phyloP scores from a whole-genome alignment of 495 filamentous ascomycete species.

The Penicillium bovifimosum region DNA sequence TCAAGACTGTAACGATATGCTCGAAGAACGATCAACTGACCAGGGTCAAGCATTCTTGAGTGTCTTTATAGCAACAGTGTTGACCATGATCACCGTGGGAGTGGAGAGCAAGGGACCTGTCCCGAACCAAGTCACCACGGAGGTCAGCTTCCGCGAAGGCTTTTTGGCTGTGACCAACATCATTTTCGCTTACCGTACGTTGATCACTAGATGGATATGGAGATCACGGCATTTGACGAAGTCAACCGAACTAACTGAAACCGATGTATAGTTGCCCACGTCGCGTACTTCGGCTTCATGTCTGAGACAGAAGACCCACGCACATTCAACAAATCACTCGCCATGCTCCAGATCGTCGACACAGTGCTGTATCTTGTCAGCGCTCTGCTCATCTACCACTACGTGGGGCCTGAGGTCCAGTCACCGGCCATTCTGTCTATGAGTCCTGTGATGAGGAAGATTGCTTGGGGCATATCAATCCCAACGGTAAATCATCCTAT shows the following conservation, averaged over 20 bases:
- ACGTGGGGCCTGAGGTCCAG: slow-evolving; percentile 58
- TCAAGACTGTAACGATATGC: background rate
- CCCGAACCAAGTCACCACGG: slow-evolving; percentile 13
- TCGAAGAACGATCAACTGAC: background rate
- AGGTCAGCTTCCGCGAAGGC: slow-evolving; percentile 22
- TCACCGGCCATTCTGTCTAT: slow-evolving; percentile 68
- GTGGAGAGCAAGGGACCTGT: slow-evolving; percentile 29
- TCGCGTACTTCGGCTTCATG: slow-evolving; percentile 72
- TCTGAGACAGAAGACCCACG: slow-evolving; percentile 64
- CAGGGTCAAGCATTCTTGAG: slow-evolving; percentile 47
- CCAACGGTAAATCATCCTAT: slow-evolving; percentile 46
- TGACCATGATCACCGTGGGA: slow-evolving; percentile 64
- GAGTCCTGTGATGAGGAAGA: slow-evolving; percentile 55
- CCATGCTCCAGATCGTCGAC: slow-evolving; percentile 57
- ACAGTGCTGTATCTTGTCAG: slow-evolving; percentile 55
- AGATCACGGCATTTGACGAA: background rate
- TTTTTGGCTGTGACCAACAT: slow-evolving; percentile 34
- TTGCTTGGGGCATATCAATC: slow-evolving; percentile 68
- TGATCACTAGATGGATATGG: background rate
- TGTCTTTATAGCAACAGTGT: slow-evolving; percentile 59
- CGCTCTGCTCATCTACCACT: slow-evolving; percentile 57
- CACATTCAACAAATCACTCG: slow-evolving; percentile 61
- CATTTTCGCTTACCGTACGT: slow-evolving; percentile 40
- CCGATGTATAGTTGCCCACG: slow-evolving; percentile 48
- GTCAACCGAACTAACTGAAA: slow-evolving; percentile 4